Evolutionary conservation across 2,329 filamentous ascomycete species (phyloP).

Genomic region (Clarireedia homoeocarpa): DNA sequence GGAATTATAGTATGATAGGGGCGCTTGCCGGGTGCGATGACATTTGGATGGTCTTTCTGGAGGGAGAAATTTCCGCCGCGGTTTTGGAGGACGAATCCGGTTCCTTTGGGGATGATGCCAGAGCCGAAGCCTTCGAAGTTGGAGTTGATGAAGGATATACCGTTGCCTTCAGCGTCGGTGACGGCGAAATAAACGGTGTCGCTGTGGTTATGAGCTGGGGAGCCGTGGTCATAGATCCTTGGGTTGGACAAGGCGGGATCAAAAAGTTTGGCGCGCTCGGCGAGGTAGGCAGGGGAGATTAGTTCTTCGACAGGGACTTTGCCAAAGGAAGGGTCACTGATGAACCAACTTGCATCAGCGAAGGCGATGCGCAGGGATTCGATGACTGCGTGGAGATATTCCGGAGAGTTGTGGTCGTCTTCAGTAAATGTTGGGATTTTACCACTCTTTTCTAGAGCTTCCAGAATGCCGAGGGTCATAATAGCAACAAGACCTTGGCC

Average conservation of each 20-base stretch:
- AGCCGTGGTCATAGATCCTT: constrained; percentile 58
- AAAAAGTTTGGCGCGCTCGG: constrained; percentile 56
- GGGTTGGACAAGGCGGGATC: constrained; percentile 51
- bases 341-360: constrained; percentile 82
- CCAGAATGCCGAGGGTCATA: constrained; percentile 87
- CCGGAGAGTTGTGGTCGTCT: constrained; percentile 71
- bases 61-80: constrained; percentile 83
- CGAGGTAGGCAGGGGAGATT: constrained; percentile 66
- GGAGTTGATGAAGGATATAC: constrained; percentile 93
- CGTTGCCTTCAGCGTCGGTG: constrained; percentile 76
- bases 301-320: constrained; percentile 64
- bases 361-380: constrained; percentile 86
- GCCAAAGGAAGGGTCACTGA: constrained; percentile 70
- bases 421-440: constrained; percentile 64
- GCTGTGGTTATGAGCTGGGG: constrained; percentile 75
- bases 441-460: constrained; percentile 70
- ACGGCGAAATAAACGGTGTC: constrained; percentile 94
- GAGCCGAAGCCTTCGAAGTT: constrained; percentile 89
- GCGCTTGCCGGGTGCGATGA: constrained; percentile 70
- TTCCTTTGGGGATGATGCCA: constrained; percentile 72
- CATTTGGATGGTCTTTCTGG: constrained; percentile 65
- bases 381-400: constrained; percentile 79
- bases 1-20: constrained; percentile 99
- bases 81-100: constrained; percentile 92
- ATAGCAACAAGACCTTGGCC: constrained; percentile 92